phyloP scores from a whole-genome alignment of 2,329 filamentous ascomycete genomes.

The Colletotrichum aenigma region DNA sequence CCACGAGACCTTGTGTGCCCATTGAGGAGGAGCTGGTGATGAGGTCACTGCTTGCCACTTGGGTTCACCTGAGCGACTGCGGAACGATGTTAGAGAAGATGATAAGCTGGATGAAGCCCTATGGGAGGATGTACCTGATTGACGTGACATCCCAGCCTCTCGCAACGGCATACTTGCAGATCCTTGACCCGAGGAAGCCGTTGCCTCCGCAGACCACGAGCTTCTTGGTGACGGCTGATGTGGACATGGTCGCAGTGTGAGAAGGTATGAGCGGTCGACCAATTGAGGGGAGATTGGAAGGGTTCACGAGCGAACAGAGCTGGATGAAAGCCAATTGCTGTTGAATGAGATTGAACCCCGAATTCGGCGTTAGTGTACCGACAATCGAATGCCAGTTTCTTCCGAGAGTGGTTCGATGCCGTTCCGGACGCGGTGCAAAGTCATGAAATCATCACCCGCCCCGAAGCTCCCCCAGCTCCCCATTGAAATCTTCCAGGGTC shows the following conservation, averaged over 20 bases:
- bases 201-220: slow-evolving; percentile 93
- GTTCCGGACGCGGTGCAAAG: slow-evolving; percentile 15
- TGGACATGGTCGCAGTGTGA: slow-evolving; percentile 47
- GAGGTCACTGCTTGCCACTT: slow-evolving; percentile 82
- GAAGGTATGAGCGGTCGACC: background rate
- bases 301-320: background rate
- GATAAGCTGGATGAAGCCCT: slow-evolving; percentile 2
- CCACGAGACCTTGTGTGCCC: slow-evolving; percentile 86
- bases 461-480: slow-evolving; percentile 7
- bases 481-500: slow-evolving; percentile 10
- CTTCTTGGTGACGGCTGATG: slow-evolving; percentile 67
- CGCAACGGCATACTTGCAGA: slow-evolving; percentile 87
- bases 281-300: background rate
- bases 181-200: slow-evolving; percentile 86
- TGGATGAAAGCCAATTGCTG: background rate
- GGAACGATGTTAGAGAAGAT: slow-evolving; percentile 22
- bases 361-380: slow-evolving; percentile 1
- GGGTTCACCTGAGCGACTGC: slow-evolving; percentile 87
- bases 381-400: background rate
- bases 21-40: slow-evolving; percentile 71
- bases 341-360: background rate
- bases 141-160: slow-evolving; percentile 93
- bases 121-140: slow-evolving; percentile 68
- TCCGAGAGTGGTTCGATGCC: slow-evolving; percentile 14
- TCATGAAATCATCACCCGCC: slow-evolving; percentile 19